Conservation (phyloP, 352 stramenopile genomes). For the Globisporangium solare region DNA sequence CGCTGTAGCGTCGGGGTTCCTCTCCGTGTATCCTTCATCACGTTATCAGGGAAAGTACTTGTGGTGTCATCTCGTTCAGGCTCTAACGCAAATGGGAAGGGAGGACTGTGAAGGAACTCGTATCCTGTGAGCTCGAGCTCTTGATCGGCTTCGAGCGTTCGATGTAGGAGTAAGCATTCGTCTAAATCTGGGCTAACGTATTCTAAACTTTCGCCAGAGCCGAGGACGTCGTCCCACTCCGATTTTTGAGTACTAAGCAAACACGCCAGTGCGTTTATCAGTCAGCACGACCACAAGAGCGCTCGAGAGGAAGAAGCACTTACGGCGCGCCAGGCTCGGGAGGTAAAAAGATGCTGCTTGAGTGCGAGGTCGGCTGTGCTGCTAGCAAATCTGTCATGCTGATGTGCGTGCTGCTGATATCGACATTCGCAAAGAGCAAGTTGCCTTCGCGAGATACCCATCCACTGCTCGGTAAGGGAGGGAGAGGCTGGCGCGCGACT, state of each 20-base stretch:
- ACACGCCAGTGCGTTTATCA: not conserved
- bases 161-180: slow-evolving; percentile 30
- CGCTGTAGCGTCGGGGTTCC: not conserved
- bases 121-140: slow-evolving; percentile 56
- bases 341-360: not conserved
- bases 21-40: not conserved
- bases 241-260: slow-evolving; percentile 16
- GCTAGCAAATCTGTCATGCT: slow-evolving; percentile 15
- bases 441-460: not conserved
- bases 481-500: not conserved
- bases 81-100: slow-evolving; percentile 14
- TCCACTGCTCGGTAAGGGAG: not conserved
- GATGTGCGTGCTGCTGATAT: not conserved
- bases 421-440: not conserved
- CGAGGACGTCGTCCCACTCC: slow-evolving; percentile 54
- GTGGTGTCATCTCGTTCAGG: not conserved
- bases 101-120: slow-evolving; percentile 61
- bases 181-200: slow-evolving; percentile 72
- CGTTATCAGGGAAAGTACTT: not conserved
- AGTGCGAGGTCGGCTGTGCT: not conserved
- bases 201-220: slow-evolving; percentile 31
- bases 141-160: slow-evolving; percentile 39
- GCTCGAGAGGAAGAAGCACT: too few species aligned
- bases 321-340: not conserved
- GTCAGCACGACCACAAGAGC: not conserved